phyloP scores from a whole-genome alignment of 306 rosid species.

The Calophaca sinica region DNA sequence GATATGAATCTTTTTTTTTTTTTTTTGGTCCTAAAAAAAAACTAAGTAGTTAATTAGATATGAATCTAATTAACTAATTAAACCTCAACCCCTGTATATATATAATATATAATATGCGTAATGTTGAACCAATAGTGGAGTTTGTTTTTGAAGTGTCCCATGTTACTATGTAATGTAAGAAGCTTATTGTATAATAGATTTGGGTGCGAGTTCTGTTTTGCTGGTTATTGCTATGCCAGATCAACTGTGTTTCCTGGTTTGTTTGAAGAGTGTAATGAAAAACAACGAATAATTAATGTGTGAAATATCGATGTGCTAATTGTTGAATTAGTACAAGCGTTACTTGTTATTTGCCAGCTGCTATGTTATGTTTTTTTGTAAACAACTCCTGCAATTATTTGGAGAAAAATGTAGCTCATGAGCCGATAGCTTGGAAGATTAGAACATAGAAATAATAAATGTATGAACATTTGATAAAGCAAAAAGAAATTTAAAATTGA shows the following conservation, averaged over 20 bases:
- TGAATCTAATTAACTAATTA: background rate
- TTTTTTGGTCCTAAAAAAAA: too few relatives aligned
- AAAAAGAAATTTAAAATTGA: too few relatives aligned
- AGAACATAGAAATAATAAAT: too few relatives aligned
- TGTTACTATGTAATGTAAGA: background rate
- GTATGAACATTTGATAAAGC: too few relatives aligned
- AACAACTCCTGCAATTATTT: too few relatives aligned
- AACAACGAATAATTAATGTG: background rate
- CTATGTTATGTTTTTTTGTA: background rate
- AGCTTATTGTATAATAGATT: background rate
- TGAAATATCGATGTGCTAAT: background rate
- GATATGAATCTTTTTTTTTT: background rate
- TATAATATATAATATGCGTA: too few relatives aligned
- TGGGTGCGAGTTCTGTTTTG: background rate
- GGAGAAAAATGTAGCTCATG: too few relatives aligned
- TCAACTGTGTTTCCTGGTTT: background rate
- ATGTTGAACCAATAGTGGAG: background rate
- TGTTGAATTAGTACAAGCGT: background rate
- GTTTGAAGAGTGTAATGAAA: slow-evolving; percentile 14
- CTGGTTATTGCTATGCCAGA: background rate
- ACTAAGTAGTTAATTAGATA: background rate
- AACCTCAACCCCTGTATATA: background rate
- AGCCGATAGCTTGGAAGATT: too few relatives aligned
- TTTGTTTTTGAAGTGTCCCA: background rate
- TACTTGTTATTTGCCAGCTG: background rate